Base-by-base conservation (phyloP, 768 basidiomycete genomes). In the Russula emetica region DNA sequence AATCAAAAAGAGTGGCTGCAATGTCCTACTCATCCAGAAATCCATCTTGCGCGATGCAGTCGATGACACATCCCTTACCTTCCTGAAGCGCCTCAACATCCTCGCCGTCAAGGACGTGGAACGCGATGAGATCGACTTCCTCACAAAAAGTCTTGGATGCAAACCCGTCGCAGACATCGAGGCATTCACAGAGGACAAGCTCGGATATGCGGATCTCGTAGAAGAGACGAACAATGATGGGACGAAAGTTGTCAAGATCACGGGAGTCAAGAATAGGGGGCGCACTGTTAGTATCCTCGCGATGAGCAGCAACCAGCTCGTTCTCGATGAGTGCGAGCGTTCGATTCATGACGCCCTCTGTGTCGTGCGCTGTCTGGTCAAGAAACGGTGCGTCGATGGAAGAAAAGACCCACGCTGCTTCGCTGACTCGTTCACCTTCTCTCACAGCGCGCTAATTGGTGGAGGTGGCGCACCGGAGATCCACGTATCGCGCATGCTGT, bases 1-100 rank as follows among this genome's bases (percentile, higher is more conserved):
- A 77, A 98, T 99, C 77, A 99, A 98, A 76, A 98, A 97, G 78
- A 88, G 94, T n/a, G 95, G 95, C 69, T 98, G 97, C 83, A 99
- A 98, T 71, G 97, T 98, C 56, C 86, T 99, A 55, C 84, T 99
- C 52, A 97, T 99, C 72, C 97, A 99, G 81, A 99, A 99, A 76
- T 98, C 97, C 50, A 99, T 99, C 73, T 84, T 99, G 49, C 92
- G 97, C 58, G 97, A 99, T 71, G 97, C 96, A n/a, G 95, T 98
- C 61, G 97, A 96, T 74, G 97, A 98, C 65, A 88, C 94, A 24
- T 94, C 97, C 8, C 88, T 99, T 66, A 94, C 92, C 74, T 98
- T 98, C 84, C 86, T 99, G 68, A 94, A 97, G 72, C 90, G 94
- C 66, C 85, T 99, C 64, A 94, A 94, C 72, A 99, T 99, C 72